phyloP scores from a whole-genome alignment of 345 rosid species.

The Noccaea caerulescens region DNA sequence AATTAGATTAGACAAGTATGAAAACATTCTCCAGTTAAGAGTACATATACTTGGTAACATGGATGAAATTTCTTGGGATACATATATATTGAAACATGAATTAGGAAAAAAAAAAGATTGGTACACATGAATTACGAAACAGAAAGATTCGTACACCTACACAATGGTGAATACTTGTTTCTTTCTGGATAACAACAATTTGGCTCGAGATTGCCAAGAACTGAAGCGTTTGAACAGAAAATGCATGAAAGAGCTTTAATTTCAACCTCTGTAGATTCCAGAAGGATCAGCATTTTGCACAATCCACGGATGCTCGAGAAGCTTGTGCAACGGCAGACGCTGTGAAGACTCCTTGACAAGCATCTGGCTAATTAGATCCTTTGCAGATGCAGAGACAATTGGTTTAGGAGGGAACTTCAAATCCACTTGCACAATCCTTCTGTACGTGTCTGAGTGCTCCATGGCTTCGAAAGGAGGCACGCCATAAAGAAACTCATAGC shows the following conservation, averaged over 20 bases:
- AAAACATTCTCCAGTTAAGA: not conserved
- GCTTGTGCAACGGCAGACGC: conserved; percentile 85
- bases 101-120: not conserved
- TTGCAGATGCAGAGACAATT: conserved; percentile 82
- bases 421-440: conserved; percentile 98
- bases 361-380: conserved; percentile 96
- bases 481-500: conserved; percentile 91
- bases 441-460: conserved; percentile 93
- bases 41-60: conserved; percentile 14
- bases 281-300: conserved; percentile 93
- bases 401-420: conserved; percentile 92
- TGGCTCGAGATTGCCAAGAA: conserved; percentile 36
- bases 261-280: conserved; percentile 70
- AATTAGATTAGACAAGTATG: not conserved
- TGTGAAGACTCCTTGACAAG: conserved; percentile 84
- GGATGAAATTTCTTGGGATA: not conserved
- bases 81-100: conserved; percentile 19
- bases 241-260: not conserved
- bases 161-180: conserved; percentile 2
- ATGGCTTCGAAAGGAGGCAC: conserved; percentile 91
- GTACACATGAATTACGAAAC: too few species aligned
- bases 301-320: conserved; percentile 97
- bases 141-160: conserved; percentile 16
- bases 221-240: conserved; percentile 10
- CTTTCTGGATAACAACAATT: not conserved